These are phyloP conservation scores for Suillus fuscotomentosus DNA, from an alignment of 768 basidiomycete genomes.

Conservation along the genomic window DNA sequence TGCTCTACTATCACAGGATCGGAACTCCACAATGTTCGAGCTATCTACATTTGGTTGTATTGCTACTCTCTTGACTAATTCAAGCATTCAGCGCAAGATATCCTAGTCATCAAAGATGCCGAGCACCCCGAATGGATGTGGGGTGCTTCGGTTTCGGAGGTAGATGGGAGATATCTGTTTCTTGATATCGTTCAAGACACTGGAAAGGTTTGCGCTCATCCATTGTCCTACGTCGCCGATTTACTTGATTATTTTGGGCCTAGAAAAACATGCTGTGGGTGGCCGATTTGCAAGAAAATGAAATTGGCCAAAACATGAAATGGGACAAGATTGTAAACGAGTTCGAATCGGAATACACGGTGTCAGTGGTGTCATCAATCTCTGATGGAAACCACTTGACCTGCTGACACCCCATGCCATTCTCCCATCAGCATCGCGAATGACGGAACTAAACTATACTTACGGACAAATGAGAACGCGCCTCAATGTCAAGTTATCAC, in stretches of 20 bases:
- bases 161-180: slow-evolving; percentile 63
- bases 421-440: slow-evolving; percentile 53
- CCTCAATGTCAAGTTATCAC: slow-evolving; percentile 66
- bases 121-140: slow-evolving; percentile 68
- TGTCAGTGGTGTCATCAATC: slow-evolving; percentile 43
- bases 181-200: slow-evolving; percentile 59
- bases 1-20: slow-evolving; percentile 74
- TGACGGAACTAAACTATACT: slow-evolving; percentile 59
- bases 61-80: slow-evolving; percentile 8
- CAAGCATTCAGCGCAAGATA: slow-evolving; percentile 53
- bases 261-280: slow-evolving; percentile 79
- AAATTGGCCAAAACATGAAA: slow-evolving; percentile 61
- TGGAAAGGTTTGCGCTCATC: slow-evolving; percentile 45
- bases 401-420: neutral
- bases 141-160: slow-evolving; percentile 50
- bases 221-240: neutral
- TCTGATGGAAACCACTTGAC: neutral
- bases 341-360: slow-evolving; percentile 64
- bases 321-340: slow-evolving; percentile 72
- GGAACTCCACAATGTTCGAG: slow-evolving; percentile 66
- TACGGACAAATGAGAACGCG: slow-evolving; percentile 65
- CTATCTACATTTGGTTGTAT: slow-evolving; percentile 4
- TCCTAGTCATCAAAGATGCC: slow-evolving; percentile 63
- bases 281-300: slow-evolving; percentile 56
- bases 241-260: neutral